Conservation (phyloP, 2,329 filamentous ascomycete genomes). For the Hypoxylon rubiginosum region DNA sequence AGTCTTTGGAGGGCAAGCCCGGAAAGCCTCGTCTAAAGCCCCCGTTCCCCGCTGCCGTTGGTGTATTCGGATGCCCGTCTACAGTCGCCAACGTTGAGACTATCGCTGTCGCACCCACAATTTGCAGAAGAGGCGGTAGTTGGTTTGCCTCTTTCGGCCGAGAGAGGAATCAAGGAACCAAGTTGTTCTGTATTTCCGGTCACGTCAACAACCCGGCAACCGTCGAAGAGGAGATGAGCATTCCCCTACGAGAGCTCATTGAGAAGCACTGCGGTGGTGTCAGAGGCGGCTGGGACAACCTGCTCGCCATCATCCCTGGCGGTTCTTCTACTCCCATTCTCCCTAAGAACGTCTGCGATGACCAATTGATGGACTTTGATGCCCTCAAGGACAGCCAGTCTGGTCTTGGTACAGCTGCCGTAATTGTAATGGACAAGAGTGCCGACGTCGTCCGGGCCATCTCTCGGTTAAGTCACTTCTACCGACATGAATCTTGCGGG, state of each 20-base stretch:
- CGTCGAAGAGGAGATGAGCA: slow-evolving; percentile 99
- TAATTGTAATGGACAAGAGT: slow-evolving; percentile 99
- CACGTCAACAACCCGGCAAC: slow-evolving; percentile 99
- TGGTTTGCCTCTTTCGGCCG: slow-evolving; percentile 97
- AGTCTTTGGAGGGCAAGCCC: slow-evolving; percentile 97
- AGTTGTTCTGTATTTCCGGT: slow-evolving; percentile 98
- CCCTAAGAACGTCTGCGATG: slow-evolving; percentile 89
- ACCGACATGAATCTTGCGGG: slow-evolving; percentile 97
- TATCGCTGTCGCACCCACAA: slow-evolving; percentile 93
- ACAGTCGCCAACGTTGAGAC: slow-evolving; percentile 99
- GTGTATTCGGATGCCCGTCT: slow-evolving; percentile 97
- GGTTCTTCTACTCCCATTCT: slow-evolving; percentile 97
- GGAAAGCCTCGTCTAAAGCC: slow-evolving; percentile 99
- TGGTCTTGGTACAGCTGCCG: slow-evolving; percentile 95
- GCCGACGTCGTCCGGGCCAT: slow-evolving; percentile 96
- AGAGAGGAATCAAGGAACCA: slow-evolving; percentile 96
- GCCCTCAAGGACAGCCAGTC: slow-evolving; percentile 97
- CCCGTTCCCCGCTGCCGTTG: slow-evolving; percentile 96
- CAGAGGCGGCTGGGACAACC: slow-evolving; percentile 96
- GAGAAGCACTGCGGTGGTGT: slow-evolving; percentile 99
- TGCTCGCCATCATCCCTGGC: slow-evolving; percentile 93
- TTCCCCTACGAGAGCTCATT: slow-evolving; percentile 93
- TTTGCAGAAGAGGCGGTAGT: slow-evolving; percentile 88
- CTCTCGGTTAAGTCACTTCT: slow-evolving; percentile 93
- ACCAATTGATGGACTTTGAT: slow-evolving; percentile 99